A percentile compares a stretch with the other conserved stretches of the same genome.
These are phyloP conservation scores for Bacidia gigantensis DNA, from an alignment of 495 filamentous ascomycete genomes.

Conservation along the genomic window DNA sequence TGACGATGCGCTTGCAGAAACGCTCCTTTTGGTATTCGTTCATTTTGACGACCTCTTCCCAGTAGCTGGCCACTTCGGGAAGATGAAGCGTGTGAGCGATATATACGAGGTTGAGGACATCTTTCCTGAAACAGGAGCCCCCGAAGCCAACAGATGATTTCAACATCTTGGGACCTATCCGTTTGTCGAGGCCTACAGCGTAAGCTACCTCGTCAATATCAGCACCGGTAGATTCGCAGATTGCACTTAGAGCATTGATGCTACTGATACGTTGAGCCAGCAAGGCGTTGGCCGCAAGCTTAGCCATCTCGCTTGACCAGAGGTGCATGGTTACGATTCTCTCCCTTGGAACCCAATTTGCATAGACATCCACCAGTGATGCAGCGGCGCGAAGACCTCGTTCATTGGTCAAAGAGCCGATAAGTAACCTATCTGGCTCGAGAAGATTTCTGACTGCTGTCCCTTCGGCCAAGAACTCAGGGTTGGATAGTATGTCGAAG, in stretches of 20 bases:
- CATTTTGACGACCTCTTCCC: conserved; percentile 56
- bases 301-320: conserved; percentile 70
- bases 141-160: conserved; percentile 67
- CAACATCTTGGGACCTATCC: conserved; percentile 63
- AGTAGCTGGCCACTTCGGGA: conserved; percentile 63
- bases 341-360: conserved; percentile 51
- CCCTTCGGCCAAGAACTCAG: conserved; percentile 72
- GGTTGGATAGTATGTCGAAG: conserved; percentile 73
- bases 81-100: conserved; percentile 56
- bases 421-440: conserved; percentile 61
- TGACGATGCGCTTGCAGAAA: conserved; percentile 49
- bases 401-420: conserved; percentile 49
- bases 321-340: conserved; percentile 60
- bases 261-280: conserved; percentile 73
- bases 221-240: conserved; percentile 67
- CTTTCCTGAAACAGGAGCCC: conserved; percentile 66
- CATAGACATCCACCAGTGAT: conserved; percentile 50
- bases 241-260: conserved; percentile 67
- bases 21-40: conserved; percentile 65
- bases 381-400: conserved; percentile 48
- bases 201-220: conserved; percentile 59
- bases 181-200: conserved; percentile 54
- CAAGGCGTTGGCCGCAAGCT: conserved; percentile 70
- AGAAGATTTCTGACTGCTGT: conserved; percentile 60
- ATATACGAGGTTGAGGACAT: conserved; percentile 63